Conservation (phyloP, 83 land plant species). For the Picea engelmannii region DNA sequence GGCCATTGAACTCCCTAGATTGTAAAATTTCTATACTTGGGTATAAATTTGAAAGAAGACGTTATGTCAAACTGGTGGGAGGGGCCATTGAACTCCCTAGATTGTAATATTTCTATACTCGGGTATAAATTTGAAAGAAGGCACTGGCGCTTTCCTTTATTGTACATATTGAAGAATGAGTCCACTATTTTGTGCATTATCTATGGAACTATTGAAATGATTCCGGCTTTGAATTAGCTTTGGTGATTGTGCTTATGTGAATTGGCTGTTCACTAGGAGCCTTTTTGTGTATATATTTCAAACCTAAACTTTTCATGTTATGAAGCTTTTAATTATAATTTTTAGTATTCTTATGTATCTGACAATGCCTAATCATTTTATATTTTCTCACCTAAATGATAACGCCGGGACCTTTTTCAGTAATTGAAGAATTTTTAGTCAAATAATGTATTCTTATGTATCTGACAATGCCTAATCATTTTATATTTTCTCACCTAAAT, state of each 20-base stretch:
- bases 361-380: not conserved
- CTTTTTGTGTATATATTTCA: not conserved
- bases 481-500: not conserved
- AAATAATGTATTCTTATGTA: not conserved
- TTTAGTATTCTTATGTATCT: not conserved
- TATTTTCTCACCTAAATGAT: not conserved
- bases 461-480: not conserved
- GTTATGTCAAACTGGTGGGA: not conserved
- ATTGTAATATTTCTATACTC: not conserved
- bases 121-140: conserved; percentile 10
- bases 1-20: not conserved
- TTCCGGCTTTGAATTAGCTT: not conserved
- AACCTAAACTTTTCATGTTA: not conserved
- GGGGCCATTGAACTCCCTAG: not conserved
- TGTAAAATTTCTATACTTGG: not conserved
- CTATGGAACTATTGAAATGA: not conserved
- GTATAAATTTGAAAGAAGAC: conserved; percentile 13
- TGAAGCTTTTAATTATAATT: not conserved
- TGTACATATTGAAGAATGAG: conserved; percentile 16
- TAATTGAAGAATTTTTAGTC: not conserved
- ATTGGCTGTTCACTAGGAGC: not conserved
- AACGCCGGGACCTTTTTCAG: not conserved
- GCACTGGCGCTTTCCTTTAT: conserved; percentile 5
- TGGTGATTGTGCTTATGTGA: not conserved
- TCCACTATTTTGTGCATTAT: not conserved